Base-by-base conservation (phyloP, 192 early-diverging fungal species). In the Phycomyces nitens region DNA sequence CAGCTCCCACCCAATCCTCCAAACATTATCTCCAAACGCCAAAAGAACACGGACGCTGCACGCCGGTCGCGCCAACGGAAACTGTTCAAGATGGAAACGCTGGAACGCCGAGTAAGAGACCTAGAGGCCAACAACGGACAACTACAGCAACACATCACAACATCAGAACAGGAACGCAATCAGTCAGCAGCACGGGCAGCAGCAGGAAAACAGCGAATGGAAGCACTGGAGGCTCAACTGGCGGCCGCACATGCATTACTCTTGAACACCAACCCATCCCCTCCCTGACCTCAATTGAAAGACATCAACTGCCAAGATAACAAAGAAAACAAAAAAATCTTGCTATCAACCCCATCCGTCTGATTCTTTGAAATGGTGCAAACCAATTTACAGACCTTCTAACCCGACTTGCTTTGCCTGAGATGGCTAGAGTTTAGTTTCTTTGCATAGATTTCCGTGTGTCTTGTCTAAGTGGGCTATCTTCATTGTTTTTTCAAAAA, bases 1-100 rank as follows among this genome's bases (percentile, higher is more conserved):
- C n/a, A n/a, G 7, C 44, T 47, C 44, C 11, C 12, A 11, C 11
- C 44, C 44, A 47, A 47, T 18, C 44, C 44, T 21, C 51, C 56
- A 11, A 52, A 69, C 27, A 26, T 62, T n/a, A 20, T 50, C n/a
- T 56, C 53, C 1, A 69, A 69, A 23, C 60, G 66, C 39, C 66
- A 69, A 26, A 49, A 58, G 8, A 69, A 69, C 21, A 69, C 66
- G 0, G 66, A 69, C 49, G 66, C 66, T 18, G 66, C 66, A 26
- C 51, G 66, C 15, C 41, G 66, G 34, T 69, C 66, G 38, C 59
- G 66, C 16, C 60, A 61, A 34, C 52, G 60, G 10, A 69, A 69
- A 34, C 52, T 53, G 11, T 18, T 56, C 5, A 55, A 50, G 26
- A 53, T 69, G 44, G 59, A 69, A 15, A 26, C 59, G 3, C 59